Base-by-base conservation (phyloP, 331 rosid genomes). In the Malus hybrid region DNA sequence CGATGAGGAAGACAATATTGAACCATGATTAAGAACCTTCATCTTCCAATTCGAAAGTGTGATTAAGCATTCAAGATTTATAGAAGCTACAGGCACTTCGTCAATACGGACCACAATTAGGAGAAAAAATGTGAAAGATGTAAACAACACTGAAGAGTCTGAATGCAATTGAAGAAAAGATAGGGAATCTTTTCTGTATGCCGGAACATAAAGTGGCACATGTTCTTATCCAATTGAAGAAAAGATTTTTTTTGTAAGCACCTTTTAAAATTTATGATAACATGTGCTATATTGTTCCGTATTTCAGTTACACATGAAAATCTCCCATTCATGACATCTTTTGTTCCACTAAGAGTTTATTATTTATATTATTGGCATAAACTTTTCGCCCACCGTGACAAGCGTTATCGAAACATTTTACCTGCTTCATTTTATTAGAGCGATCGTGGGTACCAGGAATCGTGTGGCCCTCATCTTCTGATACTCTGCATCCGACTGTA, bases 261-360 rank as follows among this genome's bases (percentile, higher is more conserved):
- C 0, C 48, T 42, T 3, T 42, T 0, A 0, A 42, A 42, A 3
- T 42, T 3, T 42, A 42, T 42, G 0, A 42, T 42, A 10, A 42
- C 1, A 10, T 42, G 0, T 42, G 1, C 0, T 1, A 39, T 9
- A 2, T 2, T 39, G 12, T 9, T 42, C 5, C 0, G 5, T 42
- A 42, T 42, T 42, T 42, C 0, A 42, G 0, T 3, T 42, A 42
- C 14, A 42, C 13, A 42, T 0, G 0, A 1, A 39, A 39, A 42
- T 39, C 1, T 39, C 13, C 0, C 46, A 8, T 9, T 39, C 4
- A 39, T 39, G 48, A 42, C 14, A 42, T 10, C 14, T 42, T 42
- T 42, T 10, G 5, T 42, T 42, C 46, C 46, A 42, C 0, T 42
- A 42, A 10, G 48, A 42, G 48, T 3, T 42, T 42, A 42, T 39